phyloP scores from a whole-genome alignment of 345 rosid species.

The Pistacia integerrima region DNA sequence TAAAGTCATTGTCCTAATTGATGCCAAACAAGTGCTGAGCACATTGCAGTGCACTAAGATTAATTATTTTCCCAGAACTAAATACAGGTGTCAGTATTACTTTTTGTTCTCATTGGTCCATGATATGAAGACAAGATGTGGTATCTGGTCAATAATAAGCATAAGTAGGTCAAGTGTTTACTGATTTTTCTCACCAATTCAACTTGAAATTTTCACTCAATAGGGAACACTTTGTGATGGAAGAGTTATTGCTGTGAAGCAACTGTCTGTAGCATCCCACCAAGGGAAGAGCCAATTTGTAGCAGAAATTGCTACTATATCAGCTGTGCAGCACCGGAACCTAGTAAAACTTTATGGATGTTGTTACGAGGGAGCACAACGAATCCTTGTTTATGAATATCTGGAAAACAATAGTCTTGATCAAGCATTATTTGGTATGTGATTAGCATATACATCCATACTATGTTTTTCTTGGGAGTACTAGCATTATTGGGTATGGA shows the following conservation, averaged over 20 bases:
- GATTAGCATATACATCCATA: neutral
- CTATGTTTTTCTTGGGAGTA: neutral
- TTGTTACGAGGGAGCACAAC: conserved; percentile 43
- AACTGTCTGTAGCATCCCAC: conserved; percentile 19
- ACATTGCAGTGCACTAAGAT: too few relatives aligned
- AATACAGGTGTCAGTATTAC: neutral
- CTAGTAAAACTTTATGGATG: conserved; percentile 56
- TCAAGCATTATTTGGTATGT: conserved; percentile 44
- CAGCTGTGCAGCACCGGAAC: conserved; percentile 52
- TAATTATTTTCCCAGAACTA: neutral
- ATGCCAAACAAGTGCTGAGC: neutral
- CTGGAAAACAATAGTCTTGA: conserved; percentile 61
- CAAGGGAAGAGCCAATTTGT: conserved; percentile 27
- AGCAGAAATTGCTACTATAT: conserved; percentile 26
- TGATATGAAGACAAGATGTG: too few relatives aligned
- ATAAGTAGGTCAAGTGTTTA: too few relatives aligned
- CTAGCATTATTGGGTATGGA: neutral
- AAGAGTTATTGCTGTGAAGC: conserved; percentile 12
- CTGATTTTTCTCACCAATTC: neutral
- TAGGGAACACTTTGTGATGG: conserved; percentile 17
- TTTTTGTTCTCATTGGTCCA: neutral
- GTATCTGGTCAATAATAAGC: too few relatives aligned
- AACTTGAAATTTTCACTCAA: neutral
- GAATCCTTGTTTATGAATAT: conserved; percentile 54
- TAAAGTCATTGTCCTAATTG: conserved; percentile 29